Conservation (phyloP, 495 filamentous ascomycete genomes). For the Neurospora terricola region DNA sequence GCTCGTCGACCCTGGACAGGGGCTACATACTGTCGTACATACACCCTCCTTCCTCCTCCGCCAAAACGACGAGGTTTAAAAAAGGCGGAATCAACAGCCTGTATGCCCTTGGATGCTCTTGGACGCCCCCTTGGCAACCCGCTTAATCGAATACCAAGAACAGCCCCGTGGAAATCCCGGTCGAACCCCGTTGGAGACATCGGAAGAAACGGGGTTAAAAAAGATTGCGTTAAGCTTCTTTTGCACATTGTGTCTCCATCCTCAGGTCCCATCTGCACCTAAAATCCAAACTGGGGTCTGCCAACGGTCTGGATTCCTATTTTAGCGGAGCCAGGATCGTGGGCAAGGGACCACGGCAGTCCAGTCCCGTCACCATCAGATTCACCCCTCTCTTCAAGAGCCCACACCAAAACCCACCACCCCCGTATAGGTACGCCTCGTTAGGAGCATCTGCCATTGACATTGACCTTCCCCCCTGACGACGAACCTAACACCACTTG, state of each 20-base stretch:
- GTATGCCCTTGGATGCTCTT: constrained; percentile 6
- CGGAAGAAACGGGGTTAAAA: not conserved
- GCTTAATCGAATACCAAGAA: not conserved
- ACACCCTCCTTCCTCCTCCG: not conserved
- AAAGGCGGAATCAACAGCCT: constrained; percentile 14
- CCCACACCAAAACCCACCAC: not conserved
- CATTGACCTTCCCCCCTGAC: not conserved
- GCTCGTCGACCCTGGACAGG: constrained; percentile 11
- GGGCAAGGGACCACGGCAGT: constrained; percentile 9
- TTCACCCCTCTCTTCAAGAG: not conserved
- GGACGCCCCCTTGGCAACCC: not conserved
- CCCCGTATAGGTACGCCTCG: not conserved
- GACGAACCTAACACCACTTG: not conserved
- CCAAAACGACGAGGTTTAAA: not conserved
- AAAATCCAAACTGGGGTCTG: constrained; percentile 1
- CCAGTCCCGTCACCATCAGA: not conserved
- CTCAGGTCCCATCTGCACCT: not conserved
- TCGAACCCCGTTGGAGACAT: not conserved
- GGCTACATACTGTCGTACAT: not conserved
- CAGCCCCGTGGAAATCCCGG: not conserved
- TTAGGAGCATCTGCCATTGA: not conserved
- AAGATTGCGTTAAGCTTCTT: constrained; percentile 10
- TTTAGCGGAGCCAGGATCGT: constrained; percentile 14
- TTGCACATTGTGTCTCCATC: not conserved
- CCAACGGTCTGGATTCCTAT: constrained; percentile 10